These are phyloP conservation scores for Chloropicon primus DNA, from an alignment of 139 green algal species.

Conservation along the genomic window DNA sequence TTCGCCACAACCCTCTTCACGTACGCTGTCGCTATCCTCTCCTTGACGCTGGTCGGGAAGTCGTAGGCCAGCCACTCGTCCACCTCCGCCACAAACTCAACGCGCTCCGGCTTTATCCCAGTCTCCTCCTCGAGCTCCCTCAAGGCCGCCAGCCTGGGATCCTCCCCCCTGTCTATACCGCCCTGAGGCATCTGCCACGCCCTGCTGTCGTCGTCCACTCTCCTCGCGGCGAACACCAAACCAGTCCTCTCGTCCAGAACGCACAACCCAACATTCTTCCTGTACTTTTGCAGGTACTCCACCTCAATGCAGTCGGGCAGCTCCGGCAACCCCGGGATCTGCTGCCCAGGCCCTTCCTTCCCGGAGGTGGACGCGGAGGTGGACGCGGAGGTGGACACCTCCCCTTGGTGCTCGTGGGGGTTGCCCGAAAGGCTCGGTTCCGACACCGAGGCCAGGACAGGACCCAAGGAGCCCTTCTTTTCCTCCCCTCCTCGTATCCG, in stretches of 20 bases:
- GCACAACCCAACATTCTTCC: neutral
- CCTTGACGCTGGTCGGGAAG: constrained; percentile 15
- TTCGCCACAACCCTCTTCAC: too few species aligned
- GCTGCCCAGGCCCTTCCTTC: too few species aligned
- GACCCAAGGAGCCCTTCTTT: too few species aligned
- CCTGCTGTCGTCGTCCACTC: neutral
- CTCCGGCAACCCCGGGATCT: too few species aligned
- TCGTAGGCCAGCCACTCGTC: constrained; percentile 11
- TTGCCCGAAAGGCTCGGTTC: too few species aligned
- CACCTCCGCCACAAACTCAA: constrained; percentile 8
- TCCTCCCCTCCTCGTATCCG: too few species aligned
- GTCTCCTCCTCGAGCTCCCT: constrained; percentile 24
- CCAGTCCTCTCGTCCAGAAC: neutral
- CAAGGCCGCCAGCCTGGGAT: constrained; percentile 6
- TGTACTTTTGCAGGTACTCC: too few species aligned
- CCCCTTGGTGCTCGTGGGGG: too few species aligned
- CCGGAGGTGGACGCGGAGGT: too few species aligned
- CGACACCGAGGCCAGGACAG: too few species aligned
- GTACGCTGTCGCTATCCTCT: constrained; percentile 6
- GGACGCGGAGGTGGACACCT: too few species aligned
- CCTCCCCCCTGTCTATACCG: constrained; percentile 19
- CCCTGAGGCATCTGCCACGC: constrained; percentile 24
- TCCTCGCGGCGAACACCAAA: neutral
- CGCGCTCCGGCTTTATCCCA: constrained; percentile 3
- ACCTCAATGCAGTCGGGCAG: too few species aligned